Evolutionary conservation across 352 stramenopile genomes (phyloP).

Genomic region (Pythium insidiosum): DNA sequence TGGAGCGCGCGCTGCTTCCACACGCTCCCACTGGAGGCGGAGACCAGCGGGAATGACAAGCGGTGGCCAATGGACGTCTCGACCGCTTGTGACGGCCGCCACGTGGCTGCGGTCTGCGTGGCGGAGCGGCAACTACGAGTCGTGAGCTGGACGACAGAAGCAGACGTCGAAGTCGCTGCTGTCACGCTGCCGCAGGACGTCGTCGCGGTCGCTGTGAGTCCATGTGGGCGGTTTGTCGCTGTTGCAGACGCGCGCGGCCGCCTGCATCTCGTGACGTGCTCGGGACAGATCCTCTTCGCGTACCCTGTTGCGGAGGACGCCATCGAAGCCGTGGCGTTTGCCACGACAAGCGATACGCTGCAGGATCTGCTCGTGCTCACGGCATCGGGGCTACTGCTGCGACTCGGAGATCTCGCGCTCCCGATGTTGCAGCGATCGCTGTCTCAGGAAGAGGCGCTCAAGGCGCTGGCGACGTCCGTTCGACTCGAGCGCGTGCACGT

Average conservation of each 20-base stretch:
- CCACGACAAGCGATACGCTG: neutral
- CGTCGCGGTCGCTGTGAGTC: neutral
- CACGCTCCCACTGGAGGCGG: too few species aligned
- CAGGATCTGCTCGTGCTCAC: slow-evolving; percentile 22
- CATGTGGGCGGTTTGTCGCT: slow-evolving; percentile 1
- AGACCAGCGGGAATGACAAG: too few species aligned
- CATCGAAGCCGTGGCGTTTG: slow-evolving; percentile 15
- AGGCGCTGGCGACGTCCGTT: slow-evolving; percentile 10
- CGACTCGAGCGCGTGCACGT: slow-evolving; percentile 12
- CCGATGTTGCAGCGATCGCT: slow-evolving; percentile 10
- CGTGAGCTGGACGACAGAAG: too few species aligned
- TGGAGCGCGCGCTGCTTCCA: too few species aligned
- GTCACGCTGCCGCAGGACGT: neutral
- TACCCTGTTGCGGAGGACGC: slow-evolving; percentile 17
- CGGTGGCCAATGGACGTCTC: too few species aligned
- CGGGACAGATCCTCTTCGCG: too few species aligned
- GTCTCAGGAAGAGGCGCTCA: slow-evolving; percentile 9
- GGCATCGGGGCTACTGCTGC: slow-evolving; percentile 11
- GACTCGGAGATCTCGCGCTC: slow-evolving; percentile 14
- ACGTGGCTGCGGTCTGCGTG: too few species aligned
- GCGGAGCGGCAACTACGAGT: too few species aligned
- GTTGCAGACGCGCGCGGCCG: neutral
- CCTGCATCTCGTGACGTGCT: slow-evolving; percentile 2
- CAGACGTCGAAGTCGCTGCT: too few species aligned
- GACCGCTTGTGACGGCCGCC: too few species aligned